Conservation (phyloP, 352 stramenopile genomes). For the Phytophthora pistaciae region DNA sequence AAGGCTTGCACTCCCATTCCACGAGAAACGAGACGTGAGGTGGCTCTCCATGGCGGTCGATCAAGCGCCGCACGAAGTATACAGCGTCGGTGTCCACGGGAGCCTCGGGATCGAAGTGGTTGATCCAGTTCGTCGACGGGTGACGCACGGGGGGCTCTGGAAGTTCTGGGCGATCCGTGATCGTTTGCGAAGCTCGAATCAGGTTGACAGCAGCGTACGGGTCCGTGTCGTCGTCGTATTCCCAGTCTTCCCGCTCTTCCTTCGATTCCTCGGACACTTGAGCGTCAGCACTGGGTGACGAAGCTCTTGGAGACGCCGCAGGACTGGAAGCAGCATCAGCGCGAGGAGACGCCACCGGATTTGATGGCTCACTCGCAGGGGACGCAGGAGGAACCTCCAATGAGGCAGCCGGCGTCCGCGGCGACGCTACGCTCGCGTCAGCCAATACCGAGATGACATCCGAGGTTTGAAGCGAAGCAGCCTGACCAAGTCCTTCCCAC, state of each 20-base stretch:
- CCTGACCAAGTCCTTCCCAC: background rate
- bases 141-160: too few species aligned
- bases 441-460: background rate
- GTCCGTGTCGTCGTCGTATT: background rate
- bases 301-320: too few species aligned
- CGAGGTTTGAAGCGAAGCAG: too few species aligned
- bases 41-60: background rate
- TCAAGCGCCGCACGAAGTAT: background rate
- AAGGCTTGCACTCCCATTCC: background rate
- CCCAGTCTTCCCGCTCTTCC: background rate
- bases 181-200: slow-evolving; percentile 16
- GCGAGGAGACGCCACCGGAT: background rate
- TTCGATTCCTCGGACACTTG: too few species aligned
- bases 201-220: background rate
- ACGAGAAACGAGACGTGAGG: background rate
- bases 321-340: background rate
- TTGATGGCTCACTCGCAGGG: background rate
- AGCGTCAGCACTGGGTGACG: too few species aligned
- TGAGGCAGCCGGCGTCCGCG: too few species aligned
- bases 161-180: background rate
- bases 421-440: background rate
- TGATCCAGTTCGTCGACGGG: background rate
- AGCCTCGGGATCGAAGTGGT: background rate
- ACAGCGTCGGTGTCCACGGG: background rate
- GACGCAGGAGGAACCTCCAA: background rate